Evolutionary conservation across 768 basidiomycete genomes (phyloP), one percentile per base, ranked within the genome.

Genomic region (Suillus tomentosus): DNA sequence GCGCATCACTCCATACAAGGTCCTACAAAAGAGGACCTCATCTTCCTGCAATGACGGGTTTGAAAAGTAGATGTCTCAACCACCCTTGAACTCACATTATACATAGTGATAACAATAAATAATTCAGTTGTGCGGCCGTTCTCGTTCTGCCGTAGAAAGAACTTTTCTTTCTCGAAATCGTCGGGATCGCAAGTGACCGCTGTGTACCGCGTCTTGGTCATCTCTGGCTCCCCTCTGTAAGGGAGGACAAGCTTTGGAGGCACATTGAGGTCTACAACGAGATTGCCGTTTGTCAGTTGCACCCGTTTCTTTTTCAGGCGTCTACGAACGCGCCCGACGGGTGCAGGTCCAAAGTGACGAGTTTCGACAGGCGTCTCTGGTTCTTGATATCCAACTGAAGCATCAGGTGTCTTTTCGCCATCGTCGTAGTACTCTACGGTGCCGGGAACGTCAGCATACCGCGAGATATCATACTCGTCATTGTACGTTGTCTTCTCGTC

Each of bases 31-130:
- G 11, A 97, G 79, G 10, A 94, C 80, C 69, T 99, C 96, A 70
- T 94, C 88, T 78, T 94, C 92, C 92, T 94, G 68, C 43, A 57
- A 48, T 51, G 13, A 31, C 24, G 64, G 67, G 15, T 43, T 48
- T 63, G 60, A 36, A 43, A 54, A 54, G 56, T 39, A 60, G 63
- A 37, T 7, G 5, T 53, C 3, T 42, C 40, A n/a, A 64, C n/a
- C n/a, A 39, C 58, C 27, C 67, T 70, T 63, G 31, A 31, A 74
- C 89, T 73, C 75, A 96, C 96, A 74, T 97, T 97, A 74, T 90
- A 97, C 94, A 97, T 95, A 27, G 95, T 98, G 70, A 98, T 91
- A 64, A 94, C 92, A 73, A 98, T 91, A 79, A 96, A 92, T 62
- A 98, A 74, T 72, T 98, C 96, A 14, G 95, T 97, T 62, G 89